Percentiles rank a stretch among this genome's conserved stretches.
phyloP scores from a whole-genome alignment of 2,329 filamentous ascomycete species.

The Claviceps spartinae region DNA sequence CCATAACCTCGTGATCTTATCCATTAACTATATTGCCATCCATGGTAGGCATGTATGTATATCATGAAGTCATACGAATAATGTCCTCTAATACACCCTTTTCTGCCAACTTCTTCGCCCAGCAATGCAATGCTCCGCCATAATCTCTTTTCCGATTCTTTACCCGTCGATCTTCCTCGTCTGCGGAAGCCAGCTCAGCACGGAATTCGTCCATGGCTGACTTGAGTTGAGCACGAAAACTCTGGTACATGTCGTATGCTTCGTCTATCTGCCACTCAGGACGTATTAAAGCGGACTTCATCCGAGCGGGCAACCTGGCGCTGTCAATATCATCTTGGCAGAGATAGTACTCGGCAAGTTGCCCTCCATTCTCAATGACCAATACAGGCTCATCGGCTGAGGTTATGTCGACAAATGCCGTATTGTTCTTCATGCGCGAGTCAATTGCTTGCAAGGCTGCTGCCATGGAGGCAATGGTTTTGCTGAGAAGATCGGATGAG shows the following conservation, averaged over 20 bases:
- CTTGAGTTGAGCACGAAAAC: slow-evolving; percentile 27
- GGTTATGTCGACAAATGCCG: slow-evolving; percentile 12
- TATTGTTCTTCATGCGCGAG: slow-evolving; percentile 13
- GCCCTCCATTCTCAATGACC: slow-evolving; percentile 10
- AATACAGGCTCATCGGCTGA: slow-evolving; percentile 11
- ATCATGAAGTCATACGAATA: slow-evolving; percentile 14
- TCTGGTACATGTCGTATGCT: slow-evolving; percentile 23
- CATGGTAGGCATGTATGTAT: neutral
- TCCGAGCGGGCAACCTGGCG: slow-evolving; percentile 8
- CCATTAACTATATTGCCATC: too few species aligned
- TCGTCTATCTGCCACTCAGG: slow-evolving; percentile 8
- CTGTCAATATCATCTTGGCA: slow-evolving; percentile 12
- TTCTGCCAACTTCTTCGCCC: slow-evolving; percentile 55
- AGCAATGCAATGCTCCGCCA: slow-evolving; percentile 52
- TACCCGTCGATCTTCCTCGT: slow-evolving; percentile 38
- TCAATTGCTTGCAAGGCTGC: slow-evolving; percentile 26
- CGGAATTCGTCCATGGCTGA: slow-evolving; percentile 31
- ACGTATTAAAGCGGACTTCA: slow-evolving; percentile 8
- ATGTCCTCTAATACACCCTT: slow-evolving; percentile 43
- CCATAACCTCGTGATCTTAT: neutral
- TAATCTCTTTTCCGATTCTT: slow-evolving; percentile 51
- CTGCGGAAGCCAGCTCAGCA: slow-evolving; percentile 31
- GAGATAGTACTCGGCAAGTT: slow-evolving; percentile 20
- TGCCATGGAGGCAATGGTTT: slow-evolving; percentile 29
- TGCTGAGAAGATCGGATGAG: slow-evolving; percentile 39